These are phyloP conservation scores for Dentipellis sp. DNA, from an alignment of 768 basidiomycete genomes.

Conservation along the genomic window DNA sequence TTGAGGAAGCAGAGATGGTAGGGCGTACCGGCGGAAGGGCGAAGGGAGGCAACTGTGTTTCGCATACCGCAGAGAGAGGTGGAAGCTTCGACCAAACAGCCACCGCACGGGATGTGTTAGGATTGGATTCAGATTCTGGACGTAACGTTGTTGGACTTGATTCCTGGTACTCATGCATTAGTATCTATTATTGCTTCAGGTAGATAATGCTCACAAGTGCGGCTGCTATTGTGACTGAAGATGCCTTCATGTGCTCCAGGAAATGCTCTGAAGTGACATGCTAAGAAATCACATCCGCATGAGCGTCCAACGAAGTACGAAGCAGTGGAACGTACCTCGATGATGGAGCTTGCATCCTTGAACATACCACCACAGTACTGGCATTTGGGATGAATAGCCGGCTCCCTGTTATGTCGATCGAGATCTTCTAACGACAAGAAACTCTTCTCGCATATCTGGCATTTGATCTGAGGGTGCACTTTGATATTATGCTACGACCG, in stretches of 20 bases:
- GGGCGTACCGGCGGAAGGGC: too few relatives aligned
- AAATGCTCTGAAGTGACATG: neutral
- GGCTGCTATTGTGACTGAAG: neutral
- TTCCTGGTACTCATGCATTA: neutral
- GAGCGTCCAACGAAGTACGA: neutral
- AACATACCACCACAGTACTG: conserved; percentile 8
- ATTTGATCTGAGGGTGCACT: neutral
- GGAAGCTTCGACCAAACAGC: neutral
- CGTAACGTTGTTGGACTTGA: neutral
- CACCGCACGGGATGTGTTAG: neutral
- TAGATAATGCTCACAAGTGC: neutral
- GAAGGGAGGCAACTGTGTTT: too few relatives aligned
- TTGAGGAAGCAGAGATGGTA: too few relatives aligned
- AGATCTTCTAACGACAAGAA: neutral
- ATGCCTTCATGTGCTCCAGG: neutral
- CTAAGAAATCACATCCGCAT: neutral
- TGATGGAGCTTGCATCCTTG: neutral
- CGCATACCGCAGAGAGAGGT: neutral
- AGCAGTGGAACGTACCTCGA: neutral
- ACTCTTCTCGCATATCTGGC: neutral
- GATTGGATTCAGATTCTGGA: neutral
- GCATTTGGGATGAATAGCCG: neutral
- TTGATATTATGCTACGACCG: neutral
- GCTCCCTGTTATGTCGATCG: neutral
- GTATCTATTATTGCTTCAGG: neutral